Evolutionary conservation across 2,329 filamentous ascomycete species (phyloP).

Genomic region (Purpureocillium lavendulum): DNA sequence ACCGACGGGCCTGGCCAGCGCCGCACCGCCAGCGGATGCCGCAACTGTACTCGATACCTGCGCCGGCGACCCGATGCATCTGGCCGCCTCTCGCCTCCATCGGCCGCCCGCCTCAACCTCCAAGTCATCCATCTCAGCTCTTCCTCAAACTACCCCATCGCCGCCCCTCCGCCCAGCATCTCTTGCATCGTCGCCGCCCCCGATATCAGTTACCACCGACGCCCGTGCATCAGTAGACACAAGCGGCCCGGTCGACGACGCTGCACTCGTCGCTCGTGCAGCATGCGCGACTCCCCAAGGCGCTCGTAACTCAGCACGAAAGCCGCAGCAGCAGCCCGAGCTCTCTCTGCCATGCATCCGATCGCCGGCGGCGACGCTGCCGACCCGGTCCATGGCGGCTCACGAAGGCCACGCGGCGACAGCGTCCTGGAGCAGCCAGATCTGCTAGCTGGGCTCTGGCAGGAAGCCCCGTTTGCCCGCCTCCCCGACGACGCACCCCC

Average conservation of each 20-base stretch:
- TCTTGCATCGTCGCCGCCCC: not conserved
- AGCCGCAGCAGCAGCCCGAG: constrained; percentile 7
- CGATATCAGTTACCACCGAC: too few relatives aligned
- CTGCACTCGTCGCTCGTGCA: not conserved
- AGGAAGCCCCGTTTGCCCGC: constrained; percentile 49
- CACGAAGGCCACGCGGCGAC: constrained; percentile 2
- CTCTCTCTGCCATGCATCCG: constrained; percentile 7
- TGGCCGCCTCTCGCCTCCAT: not conserved
- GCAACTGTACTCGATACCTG: not conserved
- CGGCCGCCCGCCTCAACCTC: not conserved
- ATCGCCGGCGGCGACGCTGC: constrained; percentile 3
- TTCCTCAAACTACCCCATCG: too few relatives aligned
- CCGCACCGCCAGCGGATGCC: not conserved
- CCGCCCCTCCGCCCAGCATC: not conserved
- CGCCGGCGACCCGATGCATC: too few relatives aligned
- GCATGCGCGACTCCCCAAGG: constrained; percentile 1
- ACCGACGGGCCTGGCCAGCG: not conserved
- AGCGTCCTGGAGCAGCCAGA: constrained; percentile 29
- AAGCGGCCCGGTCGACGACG: too few relatives aligned
- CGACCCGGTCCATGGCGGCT: constrained; percentile 2
- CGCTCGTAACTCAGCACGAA: not conserved
- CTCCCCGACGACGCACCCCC: constrained; percentile 52
- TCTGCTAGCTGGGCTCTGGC: constrained; percentile 51
- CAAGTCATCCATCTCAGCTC: not conserved
- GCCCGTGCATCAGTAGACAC: too few relatives aligned